Percentiles rank a stretch among this genome's conserved stretches.
Evolutionary conservation across 257 asterid genomes (phyloP).

Genomic region (Anisodus acutangulus): DNA sequence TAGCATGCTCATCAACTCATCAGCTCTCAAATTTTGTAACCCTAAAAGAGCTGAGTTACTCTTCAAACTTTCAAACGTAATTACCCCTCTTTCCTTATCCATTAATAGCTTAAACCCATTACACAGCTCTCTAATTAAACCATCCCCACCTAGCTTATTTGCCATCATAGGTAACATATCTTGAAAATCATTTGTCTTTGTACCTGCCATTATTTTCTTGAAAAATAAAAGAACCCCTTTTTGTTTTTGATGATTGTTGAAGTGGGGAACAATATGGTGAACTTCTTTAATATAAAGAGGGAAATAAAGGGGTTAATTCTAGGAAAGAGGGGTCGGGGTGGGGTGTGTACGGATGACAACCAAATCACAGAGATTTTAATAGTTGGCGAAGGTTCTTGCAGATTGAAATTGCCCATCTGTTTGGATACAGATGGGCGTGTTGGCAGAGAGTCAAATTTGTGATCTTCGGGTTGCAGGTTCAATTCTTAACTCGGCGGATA

Average conservation of each 20-base stretch:
- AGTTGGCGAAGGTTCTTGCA: slow-evolving; percentile 47
- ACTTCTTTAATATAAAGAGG: slow-evolving; percentile 9
- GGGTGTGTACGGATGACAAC: slow-evolving; percentile 48
- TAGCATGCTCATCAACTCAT: slow-evolving; percentile 68
- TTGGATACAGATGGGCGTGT: too few species aligned
- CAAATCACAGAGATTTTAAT: slow-evolving; percentile 45
- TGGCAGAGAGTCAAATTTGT: too few species aligned
- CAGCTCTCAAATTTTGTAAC: slow-evolving; percentile 67
- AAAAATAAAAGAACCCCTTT: neutral
- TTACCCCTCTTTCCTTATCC: slow-evolving; percentile 67
- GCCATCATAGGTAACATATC: slow-evolving; percentile 82
- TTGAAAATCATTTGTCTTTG: slow-evolving; percentile 48
- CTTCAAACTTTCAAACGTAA: slow-evolving; percentile 77
- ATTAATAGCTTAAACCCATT: slow-evolving; percentile 70
- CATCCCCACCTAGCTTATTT: slow-evolving; percentile 76
- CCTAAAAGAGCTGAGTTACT: slow-evolving; percentile 68
- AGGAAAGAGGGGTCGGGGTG: neutral
- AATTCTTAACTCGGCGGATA: too few species aligned
- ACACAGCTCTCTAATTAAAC: slow-evolving; percentile 70
- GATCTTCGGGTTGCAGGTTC: too few species aligned
- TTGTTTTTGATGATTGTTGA: neutral
- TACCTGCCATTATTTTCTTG: slow-evolving; percentile 39
- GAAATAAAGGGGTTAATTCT: slow-evolving; percentile 40
- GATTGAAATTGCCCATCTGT: slow-evolving; percentile 45
- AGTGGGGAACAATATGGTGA: neutral